A percentile compares a stretch with the other conserved stretches of the same genome.
phyloP scores from a whole-genome alignment of 2,329 filamentous ascomycete genomes.

The Exophiala calicioides region DNA sequence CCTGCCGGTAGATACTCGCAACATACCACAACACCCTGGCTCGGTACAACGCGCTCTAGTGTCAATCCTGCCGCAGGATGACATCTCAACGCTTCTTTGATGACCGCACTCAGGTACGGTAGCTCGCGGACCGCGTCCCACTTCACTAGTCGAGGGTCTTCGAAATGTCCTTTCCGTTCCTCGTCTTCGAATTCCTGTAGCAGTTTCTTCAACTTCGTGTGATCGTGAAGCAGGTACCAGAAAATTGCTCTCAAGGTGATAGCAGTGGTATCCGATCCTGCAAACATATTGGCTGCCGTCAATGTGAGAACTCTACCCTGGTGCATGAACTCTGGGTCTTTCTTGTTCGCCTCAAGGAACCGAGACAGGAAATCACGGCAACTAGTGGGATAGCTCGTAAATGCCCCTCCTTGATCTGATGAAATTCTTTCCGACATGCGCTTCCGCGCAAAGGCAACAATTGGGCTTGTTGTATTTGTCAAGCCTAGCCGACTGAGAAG shows the following conservation, averaged over 20 bases:
- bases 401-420: conserved; percentile 6
- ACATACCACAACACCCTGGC: conserved; percentile 17
- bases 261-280: conserved; percentile 76
- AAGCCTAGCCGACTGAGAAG: conserved; percentile 14
- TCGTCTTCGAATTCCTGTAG: conserved; percentile 36
- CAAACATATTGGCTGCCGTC: conserved; percentile 47
- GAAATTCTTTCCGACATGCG: conserved; percentile 13
- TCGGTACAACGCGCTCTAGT: conserved; percentile 31
- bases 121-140: conserved; percentile 50
- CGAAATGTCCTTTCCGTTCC: conserved; percentile 32
- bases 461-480: conserved; percentile 13
- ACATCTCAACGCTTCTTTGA: conserved; percentile 40
- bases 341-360: conserved; percentile 33
- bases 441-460: conserved; percentile 16
- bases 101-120: conserved; percentile 36
- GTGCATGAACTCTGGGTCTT: conserved; percentile 22
- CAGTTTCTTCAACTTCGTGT: conserved; percentile 33
- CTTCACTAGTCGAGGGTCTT: conserved; percentile 31
- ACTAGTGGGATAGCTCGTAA: too few species aligned
- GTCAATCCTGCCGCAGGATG: conserved; percentile 30
- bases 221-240: conserved; percentile 70
- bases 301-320: conserved; percentile 16
- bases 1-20: conserved; percentile 18
- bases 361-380: conserved; percentile 32
- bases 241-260: conserved; percentile 71